Evolutionary conservation across 495 filamentous ascomycete species (phyloP), one percentile per base, ranked within the genome.

Genomic region (Achaetomiella virescens): DNA sequence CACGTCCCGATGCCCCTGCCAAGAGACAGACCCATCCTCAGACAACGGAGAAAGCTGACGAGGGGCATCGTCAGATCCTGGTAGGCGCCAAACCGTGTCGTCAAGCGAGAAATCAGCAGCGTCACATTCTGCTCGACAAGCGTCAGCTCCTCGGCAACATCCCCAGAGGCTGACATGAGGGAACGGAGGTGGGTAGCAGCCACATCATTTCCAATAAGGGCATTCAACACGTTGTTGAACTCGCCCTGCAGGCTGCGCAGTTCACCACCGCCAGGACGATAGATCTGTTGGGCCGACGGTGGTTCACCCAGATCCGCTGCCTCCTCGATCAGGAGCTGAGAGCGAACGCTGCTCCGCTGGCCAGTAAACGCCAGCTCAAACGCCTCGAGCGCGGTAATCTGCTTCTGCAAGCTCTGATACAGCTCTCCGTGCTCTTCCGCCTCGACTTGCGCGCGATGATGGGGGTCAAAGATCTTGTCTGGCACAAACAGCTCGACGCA

Each of bases 401-500:
- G 84, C 0, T 67, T 59, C 20, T 75, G 65, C 14, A 96, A 62
- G 29, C 77, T 75, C 8, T 61, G 54, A 29, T 76, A 77, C 2
- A 84, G 70, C 49, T 82, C 75, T 2, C 76, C 59, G 55, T 93
- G 81, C 17, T 85, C 78, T 55, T 84, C 77, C 29, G 83, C 78
- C 60, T 90, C 83, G 6, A 97, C 73, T 37, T 85, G 79, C n/a
- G 86, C 77, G 52, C 81, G 80, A 52, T 91, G 74, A 22, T 91
- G 89, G 12, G 93, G 93, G 67, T 99, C 93, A 55, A 88, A 92
- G 3, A 86, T 78, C 63, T 83, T 83, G 66, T 95, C 85, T 0
- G 95, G 91, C 3, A 97, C 84, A 61, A 90, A 97, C 8, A 97
- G 78, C 42, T 81, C 79, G 25, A 99, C 70, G 46, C 79, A 80